Conservation (phyloP, 1,284 basidiomycete species). For the Anthracocystis panici-leucophaei region DNA sequence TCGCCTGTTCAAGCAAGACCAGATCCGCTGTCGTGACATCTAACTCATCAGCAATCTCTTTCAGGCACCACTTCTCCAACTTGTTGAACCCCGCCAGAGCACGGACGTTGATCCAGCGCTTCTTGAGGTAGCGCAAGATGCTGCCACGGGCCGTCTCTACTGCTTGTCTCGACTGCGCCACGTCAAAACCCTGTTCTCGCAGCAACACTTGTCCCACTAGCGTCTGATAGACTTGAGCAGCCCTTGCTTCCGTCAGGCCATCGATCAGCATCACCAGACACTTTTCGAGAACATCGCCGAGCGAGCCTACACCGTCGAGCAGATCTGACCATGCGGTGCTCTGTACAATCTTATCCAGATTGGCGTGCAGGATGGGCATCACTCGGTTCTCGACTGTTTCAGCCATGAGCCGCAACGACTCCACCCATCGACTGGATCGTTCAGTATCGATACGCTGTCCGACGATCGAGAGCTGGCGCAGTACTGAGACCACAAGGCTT, state of each 20-base stretch:
- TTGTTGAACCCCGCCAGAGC: conserved; percentile 82
- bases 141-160: conserved; percentile 56
- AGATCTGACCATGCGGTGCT: conserved; percentile 51
- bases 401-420: conserved; percentile 58
- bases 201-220: conserved; percentile 62
- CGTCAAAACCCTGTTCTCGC: conserved; percentile 53
- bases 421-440: conserved; percentile 57
- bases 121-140: conserved; percentile 57
- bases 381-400: conserved; percentile 55
- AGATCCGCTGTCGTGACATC: conserved; percentile 55
- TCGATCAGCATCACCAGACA: conserved; percentile 59
- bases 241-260: conserved; percentile 55
- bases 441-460: conserved; percentile 55
- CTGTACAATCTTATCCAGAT: conserved; percentile 53
- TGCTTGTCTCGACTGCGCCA: conserved; percentile 22
- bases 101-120: conserved; percentile 79
- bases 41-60: conserved; percentile 77
- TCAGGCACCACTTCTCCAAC: conserved; percentile 85
- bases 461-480: conserved; percentile 57
- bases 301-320: conserved; percentile 57
- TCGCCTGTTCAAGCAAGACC: conserved; percentile 34
- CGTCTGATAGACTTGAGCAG: conserved; percentile 53
- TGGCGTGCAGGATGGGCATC: conserved; percentile 37
- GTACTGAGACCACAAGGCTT: conserved; percentile 24
- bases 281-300: conserved; percentile 59